phyloP scores from a whole-genome alignment of 371 early-diverging fungal species.

The Syncephalastrum monosporum region DNA sequence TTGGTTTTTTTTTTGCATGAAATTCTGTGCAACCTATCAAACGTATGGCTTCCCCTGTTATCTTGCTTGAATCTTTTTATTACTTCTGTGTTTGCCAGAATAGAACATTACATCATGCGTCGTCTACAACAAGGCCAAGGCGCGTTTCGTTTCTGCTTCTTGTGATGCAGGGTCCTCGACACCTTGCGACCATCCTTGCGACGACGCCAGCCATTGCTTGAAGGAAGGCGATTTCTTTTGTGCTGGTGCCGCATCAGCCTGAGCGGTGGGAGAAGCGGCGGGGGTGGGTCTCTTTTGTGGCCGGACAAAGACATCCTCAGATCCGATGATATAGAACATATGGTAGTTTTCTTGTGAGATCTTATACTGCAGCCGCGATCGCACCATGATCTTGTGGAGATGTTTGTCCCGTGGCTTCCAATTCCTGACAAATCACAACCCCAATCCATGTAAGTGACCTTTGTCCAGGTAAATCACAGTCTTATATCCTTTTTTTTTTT shows the following conservation, averaged over 20 bases:
- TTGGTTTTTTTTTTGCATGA: too few relatives aligned
- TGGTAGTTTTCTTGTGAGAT: constrained; percentile 72
- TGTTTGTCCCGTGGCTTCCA: constrained; percentile 82
- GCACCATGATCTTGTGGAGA: constrained; percentile 58
- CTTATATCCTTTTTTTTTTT: too few relatives aligned
- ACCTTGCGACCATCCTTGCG: background rate
- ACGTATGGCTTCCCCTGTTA: too few relatives aligned
- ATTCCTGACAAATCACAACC: constrained; percentile 27
- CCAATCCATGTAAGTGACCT: background rate
- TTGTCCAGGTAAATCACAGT: too few relatives aligned
- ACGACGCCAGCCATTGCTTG: background rate
- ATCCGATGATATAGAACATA: constrained; percentile 52
- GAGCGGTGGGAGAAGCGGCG: background rate
- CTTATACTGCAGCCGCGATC: constrained; percentile 84
- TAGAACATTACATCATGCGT: too few relatives aligned
- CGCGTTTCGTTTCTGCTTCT: too few relatives aligned
- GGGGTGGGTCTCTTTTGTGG: constrained; percentile 10
- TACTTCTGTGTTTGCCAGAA: too few relatives aligned
- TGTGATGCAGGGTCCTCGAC: background rate
- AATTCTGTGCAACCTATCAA: background rate
- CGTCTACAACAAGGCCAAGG: too few relatives aligned
- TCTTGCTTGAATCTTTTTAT: too few relatives aligned
- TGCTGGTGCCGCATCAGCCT: background rate
- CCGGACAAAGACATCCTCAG: constrained; percentile 61
- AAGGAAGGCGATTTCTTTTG: background rate